Base-by-base conservation (phyloP, 768 basidiomycete genomes). In the Crassisporium funariophilum region DNA sequence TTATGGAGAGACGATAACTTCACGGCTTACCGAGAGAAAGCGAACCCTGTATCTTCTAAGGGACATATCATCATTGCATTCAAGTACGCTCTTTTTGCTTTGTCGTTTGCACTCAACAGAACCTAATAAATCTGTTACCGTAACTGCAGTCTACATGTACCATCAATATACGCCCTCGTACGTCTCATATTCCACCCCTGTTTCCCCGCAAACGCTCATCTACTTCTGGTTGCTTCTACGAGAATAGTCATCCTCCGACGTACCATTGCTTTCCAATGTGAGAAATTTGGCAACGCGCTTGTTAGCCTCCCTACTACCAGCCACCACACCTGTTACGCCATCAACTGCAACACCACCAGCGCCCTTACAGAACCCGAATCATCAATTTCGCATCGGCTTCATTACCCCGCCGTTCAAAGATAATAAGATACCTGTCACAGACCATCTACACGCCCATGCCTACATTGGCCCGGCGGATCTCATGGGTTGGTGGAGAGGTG, bases 1-100 rank as follows among this genome's bases (percentile, higher is more conserved):
- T 71, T 89, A 7, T 88, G 85, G 84, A 77, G 79, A 42, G 86
- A 90, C 62, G 82, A 84, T 51, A 86, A 88, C 65, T 84, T 89
- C 50, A 88, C 87, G 13, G 79, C 75, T 4, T 90, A 87, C 64
- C 74, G 80, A 53, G 87, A 90, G 68, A 82, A 73, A 59, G 75
- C 72, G 13, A 75, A 86, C 52, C 85, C 86, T 1, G 81, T 88
- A 19, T 88, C 86, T n/a, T 79, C 78, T 57, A 81, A 76, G 56
- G 86, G 81, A 3, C 88, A 91, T 62, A 65, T 89, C 35, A 75
- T 88, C 47, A 70, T 88, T 46, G 82, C 82, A 16, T 86, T 91
- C 79, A 89, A 89, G 88, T 86, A 53, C 36, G 83, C 73, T 5
- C 40, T 40, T 42, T 4, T 20, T 39, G 19, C 39, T 38, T 40